Conservation (phyloP, 805 yeast genomes). For the Scheffersomyces coipomensis region DNA sequence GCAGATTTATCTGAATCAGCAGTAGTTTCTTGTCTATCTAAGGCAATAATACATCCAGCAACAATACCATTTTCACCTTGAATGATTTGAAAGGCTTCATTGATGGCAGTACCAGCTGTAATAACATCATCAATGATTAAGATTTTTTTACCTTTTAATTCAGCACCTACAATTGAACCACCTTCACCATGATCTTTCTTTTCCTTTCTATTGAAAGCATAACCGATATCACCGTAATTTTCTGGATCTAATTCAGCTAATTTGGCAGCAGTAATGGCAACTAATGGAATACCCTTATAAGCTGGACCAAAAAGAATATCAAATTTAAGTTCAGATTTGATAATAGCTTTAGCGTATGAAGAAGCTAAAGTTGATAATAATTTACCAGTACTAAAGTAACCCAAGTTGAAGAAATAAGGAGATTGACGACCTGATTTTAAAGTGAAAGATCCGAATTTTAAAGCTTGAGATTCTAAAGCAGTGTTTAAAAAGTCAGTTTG, state of each 20-base stretch:
- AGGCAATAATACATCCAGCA: constrained; percentile 83
- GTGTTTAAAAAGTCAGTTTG: constrained; percentile 72
- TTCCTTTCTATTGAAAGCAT: constrained; percentile 96
- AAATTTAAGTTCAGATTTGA: constrained; percentile 76
- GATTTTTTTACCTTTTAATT: constrained; percentile 67
- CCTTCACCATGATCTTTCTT: constrained; percentile 99
- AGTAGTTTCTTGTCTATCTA: constrained; percentile 93
- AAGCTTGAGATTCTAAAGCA: constrained; percentile 79
- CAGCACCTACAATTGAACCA: constrained; percentile 87
- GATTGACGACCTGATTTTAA: constrained; percentile 89
- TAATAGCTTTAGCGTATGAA: constrained; percentile 86
- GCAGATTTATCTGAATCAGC: constrained; percentile 65
- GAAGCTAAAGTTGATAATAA: constrained; percentile 78
- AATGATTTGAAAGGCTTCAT: constrained; percentile 87
- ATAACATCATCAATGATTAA: constrained; percentile 94
- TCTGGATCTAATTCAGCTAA: constrained; percentile 87
- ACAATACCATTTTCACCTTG: constrained; percentile 65
- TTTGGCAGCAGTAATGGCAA: constrained; percentile 90
- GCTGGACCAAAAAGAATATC: constrained; percentile 97
- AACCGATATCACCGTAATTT: constrained; percentile 69
- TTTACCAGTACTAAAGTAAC: constrained; percentile 81
- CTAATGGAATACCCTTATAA: constrained; percentile 94
- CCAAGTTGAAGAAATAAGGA: constrained; percentile 96
- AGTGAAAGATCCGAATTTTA: constrained; percentile 85
- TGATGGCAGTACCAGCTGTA: constrained; percentile 98